Base-by-base conservation (phyloP, 2,329 filamentous ascomycete genomes). In the Paecilomyces fulvus region DNA sequence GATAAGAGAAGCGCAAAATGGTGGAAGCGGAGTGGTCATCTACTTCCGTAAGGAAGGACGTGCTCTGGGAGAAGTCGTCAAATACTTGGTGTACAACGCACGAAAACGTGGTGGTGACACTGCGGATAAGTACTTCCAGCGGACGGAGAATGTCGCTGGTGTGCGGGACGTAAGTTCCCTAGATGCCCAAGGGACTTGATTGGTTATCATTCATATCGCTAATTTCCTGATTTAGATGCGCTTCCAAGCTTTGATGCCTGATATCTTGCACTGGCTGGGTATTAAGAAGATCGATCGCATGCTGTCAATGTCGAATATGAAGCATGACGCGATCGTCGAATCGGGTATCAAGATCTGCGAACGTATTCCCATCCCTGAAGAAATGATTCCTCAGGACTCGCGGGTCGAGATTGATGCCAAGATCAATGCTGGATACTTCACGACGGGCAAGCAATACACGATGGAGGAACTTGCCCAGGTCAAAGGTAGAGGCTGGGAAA, bases 371-470 rank as follows among this genome's bases (percentile, higher is more conserved):
- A 90, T 97, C 61, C 94, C 92, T 3, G 90, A 95, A 62, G 88
- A 94, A 30, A 85, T 94, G 83, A 96, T 97, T 65, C 94, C 94
- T 11, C 89, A 87, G 60, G 94, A 97, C 74, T 95, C 91, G 54
- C 82, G 92, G 63, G 94, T 97, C n/a, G 94, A 99, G 74, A 99
- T 97, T 68, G 94, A 97, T 73, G 94, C 94, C 58, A 97, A 97
- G 79, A 96, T 97, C 70, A 94, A 92, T 65, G 91, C 92, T 59
- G 94, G 84, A 21, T 86, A 86, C 68, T 86, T 96, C 71, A 96
- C 92, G 6, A 90, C 87, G 11, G 92, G 92, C 53, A 91, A 94
- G 74, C 83, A 90, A 65, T 90, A 95, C 83, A 94, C 89, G 1
- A 84, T 87, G 69, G 88, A 92, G 56, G 92, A 96, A 73, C 80